Base-by-base conservation (phyloP, 108 stramenopile genomes). In the Epithemia pelagica region DNA sequence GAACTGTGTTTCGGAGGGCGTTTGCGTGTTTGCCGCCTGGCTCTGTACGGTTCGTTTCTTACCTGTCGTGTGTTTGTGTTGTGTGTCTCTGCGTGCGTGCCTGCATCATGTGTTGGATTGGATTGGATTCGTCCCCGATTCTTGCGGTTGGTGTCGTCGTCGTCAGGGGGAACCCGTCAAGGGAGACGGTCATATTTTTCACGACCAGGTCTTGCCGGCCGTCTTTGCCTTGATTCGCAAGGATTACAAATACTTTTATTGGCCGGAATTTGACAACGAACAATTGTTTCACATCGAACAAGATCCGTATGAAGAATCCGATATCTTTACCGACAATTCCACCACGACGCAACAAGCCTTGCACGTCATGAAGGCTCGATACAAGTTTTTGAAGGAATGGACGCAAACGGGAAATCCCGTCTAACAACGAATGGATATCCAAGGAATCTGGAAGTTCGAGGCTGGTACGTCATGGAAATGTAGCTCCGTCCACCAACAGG, bases 251-350 rank as follows among this genome's bases (percentile, higher is more conserved):
- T 90, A 88, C 70, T 84, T 93, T 29, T 78, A 79, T 37, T 93
- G 92, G 92, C 89, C 88, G n/a, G 73, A 90, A 58, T 78, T 79
- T 56, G 58, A 87, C 1, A 79, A 83, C 46, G 87, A 90, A 55
- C 92, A 93, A 66, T 58, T 93, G 26, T 93, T 90, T 65, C 82
- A 90, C 63, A 60, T 88, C 28, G 70, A 64, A 15, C 74, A 79
- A n/a, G 92, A 93, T 74, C 92, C 89, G 3, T 81, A 74, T 37
- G 88, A 93, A 70, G 62, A 89, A 71, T 59, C 78, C 31, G 92
- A 93, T 62, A 46, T 93, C 23, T 58, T 83, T 53, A 82, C 80
- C 32, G 75, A 75, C 28, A 52, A 1, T 18, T 24, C 0, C 3
- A 56, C 62, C 59, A 73, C 77, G 0, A 73, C 72, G 7, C 19